Percentiles rank a stretch among this genome's conserved stretches.
Conservation (phyloP, 768 basidiomycete species). For the Pholiota molesta region DNA sequence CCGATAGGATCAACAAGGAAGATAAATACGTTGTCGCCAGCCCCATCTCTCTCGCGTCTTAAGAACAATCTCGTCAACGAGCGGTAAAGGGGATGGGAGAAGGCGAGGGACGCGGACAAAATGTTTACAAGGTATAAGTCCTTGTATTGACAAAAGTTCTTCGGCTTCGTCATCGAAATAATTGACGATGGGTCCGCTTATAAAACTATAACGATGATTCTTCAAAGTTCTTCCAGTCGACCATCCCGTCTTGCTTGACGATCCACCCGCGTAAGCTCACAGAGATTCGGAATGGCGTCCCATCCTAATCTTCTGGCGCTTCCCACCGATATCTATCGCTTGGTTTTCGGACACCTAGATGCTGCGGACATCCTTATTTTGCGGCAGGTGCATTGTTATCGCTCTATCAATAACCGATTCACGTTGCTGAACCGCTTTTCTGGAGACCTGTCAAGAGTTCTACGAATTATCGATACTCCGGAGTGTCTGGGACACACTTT, state of each 20-base stretch:
- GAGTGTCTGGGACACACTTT: constrained; percentile 51
- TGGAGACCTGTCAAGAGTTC: constrained; percentile 51
- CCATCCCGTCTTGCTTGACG: neutral
- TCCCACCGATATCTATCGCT: constrained; percentile 51
- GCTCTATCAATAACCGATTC: neutral
- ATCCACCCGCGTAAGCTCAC: neutral
- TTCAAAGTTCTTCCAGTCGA: neutral
- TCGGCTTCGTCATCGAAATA: constrained; percentile 8
- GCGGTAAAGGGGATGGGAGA: constrained; percentile 20
- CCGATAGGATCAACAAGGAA: constrained; percentile 8
- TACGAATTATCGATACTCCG: constrained; percentile 45
- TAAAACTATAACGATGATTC: constrained; percentile 4
- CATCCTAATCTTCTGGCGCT: constrained; percentile 29
- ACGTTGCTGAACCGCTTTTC: neutral
- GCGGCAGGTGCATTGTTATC: constrained; percentile 44
- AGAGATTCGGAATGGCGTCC: neutral
- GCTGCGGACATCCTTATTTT: constrained; percentile 45
- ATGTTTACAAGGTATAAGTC: neutral
- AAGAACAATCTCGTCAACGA: neutral
- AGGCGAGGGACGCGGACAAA: constrained; percentile 27
- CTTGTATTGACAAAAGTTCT: neutral
- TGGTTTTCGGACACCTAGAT: constrained; percentile 44
- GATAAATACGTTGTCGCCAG: constrained; percentile 5
- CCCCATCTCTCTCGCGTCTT: neutral
- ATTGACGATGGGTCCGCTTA: neutral